These are phyloP conservation scores for Rhizoclosmatium sp. DNA, from an alignment of 192 early-diverging fungal species.

Conservation along the genomic window DNA sequence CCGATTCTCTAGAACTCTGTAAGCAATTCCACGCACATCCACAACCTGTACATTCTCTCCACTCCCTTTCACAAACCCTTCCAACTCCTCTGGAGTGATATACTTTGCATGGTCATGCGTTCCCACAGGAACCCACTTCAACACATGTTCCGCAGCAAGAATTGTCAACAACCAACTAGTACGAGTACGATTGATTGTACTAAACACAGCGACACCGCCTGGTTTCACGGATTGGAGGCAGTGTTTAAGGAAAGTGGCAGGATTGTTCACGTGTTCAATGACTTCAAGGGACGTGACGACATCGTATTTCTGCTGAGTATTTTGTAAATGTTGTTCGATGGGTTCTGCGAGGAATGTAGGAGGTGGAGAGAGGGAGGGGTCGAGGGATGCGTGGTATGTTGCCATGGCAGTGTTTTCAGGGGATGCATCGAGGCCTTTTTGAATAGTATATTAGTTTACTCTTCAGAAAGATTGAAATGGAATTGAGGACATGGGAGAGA, in stretches of 20 bases:
- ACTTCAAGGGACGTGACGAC: constrained; percentile 88
- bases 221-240: constrained; percentile 75
- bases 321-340: constrained; percentile 17
- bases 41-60: constrained; percentile 26
- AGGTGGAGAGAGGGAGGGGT: constrained; percentile 61
- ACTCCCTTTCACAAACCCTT: constrained; percentile 16
- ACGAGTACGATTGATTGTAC: constrained; percentile 90
- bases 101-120: constrained; percentile 91
- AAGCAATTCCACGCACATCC: constrained; percentile 49
- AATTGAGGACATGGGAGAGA: neutral
- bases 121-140: constrained; percentile 79
- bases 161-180: constrained; percentile 81
- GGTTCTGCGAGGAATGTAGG: neutral
- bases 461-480: neutral
- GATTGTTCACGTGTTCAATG: constrained; percentile 89
- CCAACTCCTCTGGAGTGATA: constrained; percentile 78
- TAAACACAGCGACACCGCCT: constrained; percentile 77
- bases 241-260: constrained; percentile 71
- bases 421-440: constrained; percentile 88
- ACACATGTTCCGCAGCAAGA: constrained; percentile 79
- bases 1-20: neutral
- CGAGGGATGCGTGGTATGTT: constrained; percentile 68
- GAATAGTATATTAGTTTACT: constrained; percentile 40
- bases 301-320: constrained; percentile 67
- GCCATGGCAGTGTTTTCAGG: constrained; percentile 87